These are phyloP conservation scores for Alternaria brassicicola DNA, from an alignment of 2,329 filamentous ascomycete genomes.

Conservation along the genomic window DNA sequence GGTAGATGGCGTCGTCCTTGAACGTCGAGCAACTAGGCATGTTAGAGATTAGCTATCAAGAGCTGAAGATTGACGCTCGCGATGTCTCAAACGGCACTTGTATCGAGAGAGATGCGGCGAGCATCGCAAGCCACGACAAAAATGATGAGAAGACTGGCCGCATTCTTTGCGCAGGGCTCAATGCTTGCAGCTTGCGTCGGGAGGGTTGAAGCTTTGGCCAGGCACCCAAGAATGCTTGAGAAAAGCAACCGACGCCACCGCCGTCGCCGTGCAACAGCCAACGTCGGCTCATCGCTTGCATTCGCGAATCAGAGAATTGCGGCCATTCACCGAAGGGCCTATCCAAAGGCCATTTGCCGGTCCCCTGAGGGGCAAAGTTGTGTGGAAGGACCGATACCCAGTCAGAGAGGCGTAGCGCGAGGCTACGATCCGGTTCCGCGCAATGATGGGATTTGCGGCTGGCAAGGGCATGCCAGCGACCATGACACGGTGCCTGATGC, in stretches of 20 bases:
- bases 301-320: conserved; percentile 34
- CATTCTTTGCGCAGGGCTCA: conserved; percentile 30
- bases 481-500: conserved; percentile 17
- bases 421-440: conserved; percentile 28
- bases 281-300: conserved; percentile 29
- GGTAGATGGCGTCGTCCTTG: conserved; percentile 8
- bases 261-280: conserved; percentile 40
- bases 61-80: not conserved
- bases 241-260: conserved; percentile 28
- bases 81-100: not conserved
- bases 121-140: conserved; percentile 13
- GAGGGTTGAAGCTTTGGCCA: conserved; percentile 39
- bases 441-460: conserved; percentile 13
- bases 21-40: conserved; percentile 11
- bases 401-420: conserved; percentile 5
- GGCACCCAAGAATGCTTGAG: conserved; percentile 24
- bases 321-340: conserved; percentile 20
- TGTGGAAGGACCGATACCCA: conserved; percentile 25
- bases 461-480: conserved; percentile 6
- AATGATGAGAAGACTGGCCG: conserved; percentile 20
- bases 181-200: conserved; percentile 23
- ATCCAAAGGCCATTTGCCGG: conserved; percentile 27
- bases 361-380: conserved; percentile 35
- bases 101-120: not conserved
- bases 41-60: conserved; percentile 3